Evolutionary conservation across 306 rosid species (phyloP), one percentile per base, ranked within the genome.

Genomic region (Corylus americana): DNA sequence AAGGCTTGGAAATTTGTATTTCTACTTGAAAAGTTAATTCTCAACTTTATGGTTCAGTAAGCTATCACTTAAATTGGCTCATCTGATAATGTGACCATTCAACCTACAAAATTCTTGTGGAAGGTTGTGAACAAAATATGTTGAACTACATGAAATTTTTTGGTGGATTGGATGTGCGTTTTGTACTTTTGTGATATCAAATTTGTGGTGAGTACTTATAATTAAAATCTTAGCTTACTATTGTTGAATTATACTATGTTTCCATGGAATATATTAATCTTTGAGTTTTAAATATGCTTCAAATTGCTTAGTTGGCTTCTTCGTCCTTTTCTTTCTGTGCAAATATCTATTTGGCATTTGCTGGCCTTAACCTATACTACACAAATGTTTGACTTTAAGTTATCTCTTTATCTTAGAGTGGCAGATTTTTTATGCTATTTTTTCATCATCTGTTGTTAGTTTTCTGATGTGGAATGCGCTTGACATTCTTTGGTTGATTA

Each of bases 401-500:
- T 77, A 68, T 25, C 53, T 70, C 20, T 58, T 66, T 58, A 63
- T 71, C 67, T 57, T 66, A 18, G 54, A 69, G 63, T 50, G 50
- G 48, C 25, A 69, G 55, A 57, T 77, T 79, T 29, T 58, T 55
- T 67, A 67, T 73, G 18, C 48, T 74, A 63, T 68, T 62, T 70
- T 20, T 47, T 82, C 69, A 58, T 75, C 50, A 76, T 66, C 51
- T 9, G 80, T 74, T 48, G 80, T 74, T 48, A 53, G 29, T 75
- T 74, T 61, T 75, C 73, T 79, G 18, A 64, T 55, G 71, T 79
- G 75, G 69, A 82, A 78, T 75, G 74, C 74, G 73, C 42, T 64
- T 78, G 74, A 70, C 63, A 45, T 71, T 79, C 27, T 68, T 82
- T 88, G 80, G 76, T 71, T 85, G 80, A 35, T 82, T 71, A 91